Evolutionary conservation across 2,329 filamentous ascomycete species (phyloP).

Genomic region (Xylaria hypoxylon): DNA sequence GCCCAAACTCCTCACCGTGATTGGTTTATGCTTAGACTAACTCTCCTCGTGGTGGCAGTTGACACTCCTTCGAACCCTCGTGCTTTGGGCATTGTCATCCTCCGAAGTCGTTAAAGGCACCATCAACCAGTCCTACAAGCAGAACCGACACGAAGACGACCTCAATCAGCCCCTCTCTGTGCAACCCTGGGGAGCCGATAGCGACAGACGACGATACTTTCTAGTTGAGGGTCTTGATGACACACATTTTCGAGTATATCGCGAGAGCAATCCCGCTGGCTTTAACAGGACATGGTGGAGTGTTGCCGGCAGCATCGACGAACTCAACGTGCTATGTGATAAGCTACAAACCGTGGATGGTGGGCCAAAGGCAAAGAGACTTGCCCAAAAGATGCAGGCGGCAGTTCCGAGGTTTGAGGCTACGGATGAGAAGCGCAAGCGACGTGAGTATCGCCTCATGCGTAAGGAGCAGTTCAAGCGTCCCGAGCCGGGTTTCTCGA

Average conservation of each 20-base stretch:
- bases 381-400: constrained; percentile 80
- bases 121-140: constrained; percentile 90
- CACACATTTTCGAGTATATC: constrained; percentile 91
- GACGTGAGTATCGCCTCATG: constrained; percentile 88
- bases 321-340: constrained; percentile 78
- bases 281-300: constrained; percentile 89
- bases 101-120: constrained; percentile 85
- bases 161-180: constrained; percentile 88
- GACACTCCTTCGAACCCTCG: constrained; percentile 81
- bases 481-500: constrained; percentile 87
- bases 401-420: constrained; percentile 92
- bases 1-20: background rate
- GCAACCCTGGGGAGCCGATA: constrained; percentile 90
- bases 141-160: constrained; percentile 81
- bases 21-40: constrained; percentile 36
- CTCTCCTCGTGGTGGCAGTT: constrained; percentile 65
- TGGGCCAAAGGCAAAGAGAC: constrained; percentile 80
- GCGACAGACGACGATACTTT: constrained; percentile 92
- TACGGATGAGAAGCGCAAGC: constrained; percentile 94
- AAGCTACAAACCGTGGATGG: constrained; percentile 83
- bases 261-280: constrained; percentile 86
- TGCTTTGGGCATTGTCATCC: constrained; percentile 89
- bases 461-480: constrained; percentile 89
- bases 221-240: constrained; percentile 94
- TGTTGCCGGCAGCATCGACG: constrained; percentile 89